phyloP scores from a whole-genome alignment of 495 filamentous ascomycete genomes.

The Daldinia caldariorum region DNA sequence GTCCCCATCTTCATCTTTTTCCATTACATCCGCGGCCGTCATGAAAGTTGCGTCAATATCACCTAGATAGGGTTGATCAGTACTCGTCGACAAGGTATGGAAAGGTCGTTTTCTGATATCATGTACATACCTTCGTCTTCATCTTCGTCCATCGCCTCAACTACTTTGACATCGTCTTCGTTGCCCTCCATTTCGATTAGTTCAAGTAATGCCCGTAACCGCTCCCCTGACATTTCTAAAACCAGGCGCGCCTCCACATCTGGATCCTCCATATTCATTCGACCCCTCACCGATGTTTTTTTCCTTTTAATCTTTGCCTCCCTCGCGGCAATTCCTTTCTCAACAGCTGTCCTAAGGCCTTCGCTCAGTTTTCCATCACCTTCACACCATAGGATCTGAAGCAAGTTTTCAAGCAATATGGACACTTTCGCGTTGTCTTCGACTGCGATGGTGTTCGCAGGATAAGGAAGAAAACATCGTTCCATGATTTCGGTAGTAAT shows the following conservation, averaged over 20 bases:
- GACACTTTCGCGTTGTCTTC: conserved; percentile 85
- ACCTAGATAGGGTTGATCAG: conserved; percentile 15
- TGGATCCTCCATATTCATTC: conserved; percentile 49
- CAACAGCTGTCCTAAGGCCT: conserved; percentile 62
- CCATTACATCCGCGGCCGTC: conserved; percentile 28
- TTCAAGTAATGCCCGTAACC: conserved; percentile 49
- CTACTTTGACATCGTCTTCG: conserved; percentile 39
- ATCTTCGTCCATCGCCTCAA: conserved; percentile 36
- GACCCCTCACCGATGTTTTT: conserved; percentile 53
- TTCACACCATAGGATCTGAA: conserved; percentile 66
- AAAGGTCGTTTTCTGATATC: no score
- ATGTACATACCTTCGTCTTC: conserved; percentile 27
- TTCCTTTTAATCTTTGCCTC: conserved; percentile 61
- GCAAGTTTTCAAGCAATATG: conserved; percentile 75
- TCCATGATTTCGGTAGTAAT: conserved; percentile 70
- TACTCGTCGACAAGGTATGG: background rate
- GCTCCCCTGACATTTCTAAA: conserved; percentile 54
- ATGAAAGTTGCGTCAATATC: conserved; percentile 33
- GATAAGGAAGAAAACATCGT: conserved; percentile 74
- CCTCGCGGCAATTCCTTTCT: conserved; percentile 71
- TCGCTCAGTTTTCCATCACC: conserved; percentile 54
- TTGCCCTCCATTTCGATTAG: conserved; percentile 46
- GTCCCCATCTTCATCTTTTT: conserved; percentile 66
- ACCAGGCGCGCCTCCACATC: conserved; percentile 47
- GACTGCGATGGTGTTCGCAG: conserved; percentile 68